These are phyloP conservation scores for Pythium oligandrum DNA, from an alignment of 352 stramenopile genomes.

Conservation along the genomic window DNA sequence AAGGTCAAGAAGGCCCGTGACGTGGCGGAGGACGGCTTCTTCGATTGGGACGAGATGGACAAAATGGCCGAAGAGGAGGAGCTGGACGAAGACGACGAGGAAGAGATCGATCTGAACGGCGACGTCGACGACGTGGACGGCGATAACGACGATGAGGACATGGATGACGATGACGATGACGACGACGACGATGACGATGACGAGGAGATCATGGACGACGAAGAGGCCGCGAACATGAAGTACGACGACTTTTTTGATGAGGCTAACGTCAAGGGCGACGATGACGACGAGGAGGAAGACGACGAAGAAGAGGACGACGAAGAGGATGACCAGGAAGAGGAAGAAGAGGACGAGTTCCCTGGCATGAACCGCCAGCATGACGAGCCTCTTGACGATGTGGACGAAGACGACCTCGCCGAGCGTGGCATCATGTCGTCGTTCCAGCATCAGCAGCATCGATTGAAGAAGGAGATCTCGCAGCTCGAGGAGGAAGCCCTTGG, in stretches of 20 bases:
- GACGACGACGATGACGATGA: slow-evolving; percentile 52
- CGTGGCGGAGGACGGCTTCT: slow-evolving; percentile 76
- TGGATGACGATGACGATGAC: slow-evolving; percentile 47
- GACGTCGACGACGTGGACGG: slow-evolving; percentile 27
- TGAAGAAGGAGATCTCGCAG: slow-evolving; percentile 83
- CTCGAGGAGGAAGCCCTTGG: slow-evolving; percentile 86
- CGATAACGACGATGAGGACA: slow-evolving; percentile 34
- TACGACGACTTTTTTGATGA: slow-evolving; percentile 35
- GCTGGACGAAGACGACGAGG: slow-evolving; percentile 31
- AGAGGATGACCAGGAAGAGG: slow-evolving; percentile 28
- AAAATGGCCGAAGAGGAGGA: slow-evolving; percentile 74
- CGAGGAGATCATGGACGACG: slow-evolving; percentile 58
- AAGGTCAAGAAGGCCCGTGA: slow-evolving; percentile 60
- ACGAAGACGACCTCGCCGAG: slow-evolving; percentile 70
- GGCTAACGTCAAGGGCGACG: slow-evolving; percentile 17
- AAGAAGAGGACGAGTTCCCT: slow-evolving; percentile 57
- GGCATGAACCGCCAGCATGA: slow-evolving; percentile 42
- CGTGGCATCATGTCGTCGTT: slow-evolving; percentile 79
- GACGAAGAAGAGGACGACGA: slow-evolving; percentile 21
- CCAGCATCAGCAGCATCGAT: slow-evolving; percentile 53
- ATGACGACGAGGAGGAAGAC: slow-evolving; percentile 35
- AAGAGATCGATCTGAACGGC: too few relatives aligned
- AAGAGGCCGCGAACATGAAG: slow-evolving; percentile 22
- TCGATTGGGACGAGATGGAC: slow-evolving; percentile 88
- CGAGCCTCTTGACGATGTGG: slow-evolving; percentile 31